Evolutionary conservation across 768 basidiomycete genomes (phyloP).

Genomic region (Pholiota microspora): DNA sequence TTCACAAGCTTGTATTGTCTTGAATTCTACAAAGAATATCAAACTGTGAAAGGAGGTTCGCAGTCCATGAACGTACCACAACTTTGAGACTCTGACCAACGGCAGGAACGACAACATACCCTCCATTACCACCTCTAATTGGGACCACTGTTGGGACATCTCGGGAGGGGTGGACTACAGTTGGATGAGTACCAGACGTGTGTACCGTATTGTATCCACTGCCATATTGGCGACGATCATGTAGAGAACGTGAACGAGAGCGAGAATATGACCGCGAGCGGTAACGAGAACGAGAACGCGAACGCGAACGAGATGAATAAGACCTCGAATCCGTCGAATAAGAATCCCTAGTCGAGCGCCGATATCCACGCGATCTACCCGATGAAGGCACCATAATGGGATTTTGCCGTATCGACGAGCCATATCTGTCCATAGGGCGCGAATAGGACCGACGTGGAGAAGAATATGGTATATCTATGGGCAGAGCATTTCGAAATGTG

Average conservation of each 20-base stretch:
- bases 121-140: slow-evolving; percentile 15
- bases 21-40: not conserved
- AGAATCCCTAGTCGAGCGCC: not conserved
- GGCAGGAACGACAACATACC: slow-evolving; percentile 19
- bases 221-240: not conserved
- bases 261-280: not conserved
- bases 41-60: not conserved
- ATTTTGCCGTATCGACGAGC: not conserved
- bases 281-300: not conserved
- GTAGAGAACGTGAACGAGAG: not conserved
- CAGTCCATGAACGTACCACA: slow-evolving; percentile 15
- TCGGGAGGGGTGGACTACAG: slow-evolving; percentile 11
- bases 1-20: not conserved
- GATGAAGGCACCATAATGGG: not conserved
- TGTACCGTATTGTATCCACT: slow-evolving; percentile 4
- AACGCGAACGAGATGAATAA: slow-evolving; percentile 6
- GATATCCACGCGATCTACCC: not conserved
- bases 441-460: slow-evolving; percentile 5
- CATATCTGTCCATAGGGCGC: not conserved
- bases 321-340: slow-evolving; percentile 2
- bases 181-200: not conserved
- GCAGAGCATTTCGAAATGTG: not conserved
- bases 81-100: slow-evolving; percentile 20
- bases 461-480: not conserved
- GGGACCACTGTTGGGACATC: slow-evolving; percentile 16